phyloP scores from a whole-genome alignment of 208 protist genomes.

The Trichomonas tenax region DNA sequence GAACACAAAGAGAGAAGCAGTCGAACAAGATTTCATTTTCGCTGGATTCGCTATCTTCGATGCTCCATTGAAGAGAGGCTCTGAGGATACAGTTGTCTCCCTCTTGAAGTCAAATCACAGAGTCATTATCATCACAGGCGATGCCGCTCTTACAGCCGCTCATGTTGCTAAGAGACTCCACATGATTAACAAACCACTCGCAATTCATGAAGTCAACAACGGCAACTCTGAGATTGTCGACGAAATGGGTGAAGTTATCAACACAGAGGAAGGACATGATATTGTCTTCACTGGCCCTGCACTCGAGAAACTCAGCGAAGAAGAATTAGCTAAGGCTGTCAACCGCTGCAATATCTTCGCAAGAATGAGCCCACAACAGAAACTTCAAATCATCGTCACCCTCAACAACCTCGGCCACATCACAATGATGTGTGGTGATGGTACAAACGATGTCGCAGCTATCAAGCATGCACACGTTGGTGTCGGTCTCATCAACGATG shows the following conservation, averaged over 20 bases:
- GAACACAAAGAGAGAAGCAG: neutral
- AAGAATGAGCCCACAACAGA: slow-evolving; percentile 31
- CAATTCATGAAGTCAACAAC: neutral
- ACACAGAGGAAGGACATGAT: neutral
- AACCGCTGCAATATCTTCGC: slow-evolving; percentile 28
- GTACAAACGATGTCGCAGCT: slow-evolving; percentile 91
- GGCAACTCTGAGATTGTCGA: neutral
- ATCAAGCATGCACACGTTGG: slow-evolving; percentile 95
- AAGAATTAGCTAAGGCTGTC: neutral
- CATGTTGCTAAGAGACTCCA: slow-evolving; percentile 15
- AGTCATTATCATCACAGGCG: slow-evolving; percentile 34
- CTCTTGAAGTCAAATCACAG: neutral
- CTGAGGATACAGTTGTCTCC: neutral
- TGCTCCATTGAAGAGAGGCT: slow-evolving; percentile 6
- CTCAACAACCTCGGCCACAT: slow-evolving; percentile 36
- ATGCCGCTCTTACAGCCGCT: slow-evolving; percentile 30
- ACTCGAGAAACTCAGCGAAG: neutral
- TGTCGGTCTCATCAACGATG: slow-evolving; percentile 61
- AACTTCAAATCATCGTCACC: slow-evolving; percentile 25
- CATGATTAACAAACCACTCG: neutral
- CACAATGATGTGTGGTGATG: slow-evolving; percentile 73
- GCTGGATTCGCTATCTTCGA: slow-evolving; percentile 33
- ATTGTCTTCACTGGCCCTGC: neutral
- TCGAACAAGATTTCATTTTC: slow-evolving; percentile 27
- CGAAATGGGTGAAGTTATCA: slow-evolving; percentile 23